Conservation (phyloP, 345 rosid genomes). For the Pistacia atlantica region DNA sequence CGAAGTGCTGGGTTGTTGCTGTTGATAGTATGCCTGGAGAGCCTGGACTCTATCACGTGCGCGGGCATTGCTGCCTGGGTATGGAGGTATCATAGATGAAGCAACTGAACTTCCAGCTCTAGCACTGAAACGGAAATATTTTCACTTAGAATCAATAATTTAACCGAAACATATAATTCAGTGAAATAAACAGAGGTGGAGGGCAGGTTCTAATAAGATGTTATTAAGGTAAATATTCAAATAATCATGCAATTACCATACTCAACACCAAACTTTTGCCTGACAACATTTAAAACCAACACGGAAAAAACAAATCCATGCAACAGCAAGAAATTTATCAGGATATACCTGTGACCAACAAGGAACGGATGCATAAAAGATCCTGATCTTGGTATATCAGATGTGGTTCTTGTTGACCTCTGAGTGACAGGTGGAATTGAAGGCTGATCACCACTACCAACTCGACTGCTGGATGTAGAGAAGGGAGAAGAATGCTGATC, state of each 20-base stretch:
- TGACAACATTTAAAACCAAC: neutral
- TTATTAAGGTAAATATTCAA: neutral
- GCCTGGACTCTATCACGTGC: conserved; percentile 91
- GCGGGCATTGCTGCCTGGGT: conserved; percentile 88
- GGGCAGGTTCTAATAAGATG: neutral
- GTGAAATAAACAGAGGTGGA: neutral
- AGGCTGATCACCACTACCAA: conserved; percentile 61
- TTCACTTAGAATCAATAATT: neutral
- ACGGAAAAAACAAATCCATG: neutral
- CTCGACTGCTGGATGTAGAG: conserved; percentile 55
- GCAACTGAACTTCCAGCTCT: conserved; percentile 73
- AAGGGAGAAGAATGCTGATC: conserved; percentile 74
- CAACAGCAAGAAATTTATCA: conserved; percentile 3
- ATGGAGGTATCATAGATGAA: conserved; percentile 70
- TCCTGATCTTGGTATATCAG: conserved; percentile 72
- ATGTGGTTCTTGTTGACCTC: conserved; percentile 59
- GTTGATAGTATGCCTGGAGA: conserved; percentile 94
- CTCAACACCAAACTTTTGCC: neutral
- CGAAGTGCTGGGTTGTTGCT: conserved; percentile 54
- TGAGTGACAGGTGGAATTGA: conserved; percentile 53
- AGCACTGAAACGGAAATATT: conserved; percentile 33
- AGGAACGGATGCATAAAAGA: conserved; percentile 76
- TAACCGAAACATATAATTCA: neutral
- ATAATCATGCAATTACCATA: too few relatives aligned
- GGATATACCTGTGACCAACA: conserved; percentile 75